phyloP scores from a whole-genome alignment of 805 yeast species.

The Helenozyma baotianmanensis region DNA sequence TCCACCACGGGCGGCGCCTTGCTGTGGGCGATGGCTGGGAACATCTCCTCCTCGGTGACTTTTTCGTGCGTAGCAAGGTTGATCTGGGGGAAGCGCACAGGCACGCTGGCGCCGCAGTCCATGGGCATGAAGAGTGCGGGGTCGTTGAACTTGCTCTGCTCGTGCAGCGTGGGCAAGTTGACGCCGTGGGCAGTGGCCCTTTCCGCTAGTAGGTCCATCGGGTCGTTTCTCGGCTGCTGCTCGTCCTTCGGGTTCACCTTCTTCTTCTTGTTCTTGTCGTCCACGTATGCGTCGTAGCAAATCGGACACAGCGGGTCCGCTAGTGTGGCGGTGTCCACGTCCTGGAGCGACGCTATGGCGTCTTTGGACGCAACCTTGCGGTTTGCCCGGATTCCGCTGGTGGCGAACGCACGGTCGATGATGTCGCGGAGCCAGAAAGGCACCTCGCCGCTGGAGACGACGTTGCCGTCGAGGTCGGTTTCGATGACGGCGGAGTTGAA shows the following conservation, averaged over 20 bases:
- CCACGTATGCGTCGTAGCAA: constrained; percentile 34
- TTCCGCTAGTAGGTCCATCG: constrained; percentile 6
- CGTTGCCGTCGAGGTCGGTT: constrained; percentile 14
- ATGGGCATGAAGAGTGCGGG: constrained; percentile 13
- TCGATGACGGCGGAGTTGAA: constrained; percentile 12
- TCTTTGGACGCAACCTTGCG: constrained; percentile 33
- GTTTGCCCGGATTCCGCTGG: constrained; percentile 22
- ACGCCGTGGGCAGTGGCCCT: constrained; percentile 4
- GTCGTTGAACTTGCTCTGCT: constrained; percentile 5
- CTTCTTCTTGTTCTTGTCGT: constrained; percentile 9
- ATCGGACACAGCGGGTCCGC: constrained; percentile 32
- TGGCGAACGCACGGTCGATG: constrained; percentile 30
- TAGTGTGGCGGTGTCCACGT: constrained; percentile 16
- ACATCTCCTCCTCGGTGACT: constrained; percentile 8
- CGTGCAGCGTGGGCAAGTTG: constrained; percentile 1
- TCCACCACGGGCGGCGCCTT: constrained; percentile 1
- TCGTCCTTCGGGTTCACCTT: constrained; percentile 6
- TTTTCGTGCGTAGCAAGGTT: constrained; percentile 5
- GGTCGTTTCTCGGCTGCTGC: background rate
- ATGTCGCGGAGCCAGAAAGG: constrained; percentile 17
- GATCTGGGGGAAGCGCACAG: constrained; percentile 9
- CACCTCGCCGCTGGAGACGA: constrained; percentile 11
- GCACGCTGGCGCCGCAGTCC: constrained; percentile 6
- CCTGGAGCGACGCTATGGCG: constrained; percentile 32
- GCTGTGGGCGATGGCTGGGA: constrained; percentile 7